Percentiles rank a stretch among this genome's conserved stretches.
Evolutionary conservation across 148 eudicot genomes (phyloP).

Genomic region (Nyssa sinensis): DNA sequence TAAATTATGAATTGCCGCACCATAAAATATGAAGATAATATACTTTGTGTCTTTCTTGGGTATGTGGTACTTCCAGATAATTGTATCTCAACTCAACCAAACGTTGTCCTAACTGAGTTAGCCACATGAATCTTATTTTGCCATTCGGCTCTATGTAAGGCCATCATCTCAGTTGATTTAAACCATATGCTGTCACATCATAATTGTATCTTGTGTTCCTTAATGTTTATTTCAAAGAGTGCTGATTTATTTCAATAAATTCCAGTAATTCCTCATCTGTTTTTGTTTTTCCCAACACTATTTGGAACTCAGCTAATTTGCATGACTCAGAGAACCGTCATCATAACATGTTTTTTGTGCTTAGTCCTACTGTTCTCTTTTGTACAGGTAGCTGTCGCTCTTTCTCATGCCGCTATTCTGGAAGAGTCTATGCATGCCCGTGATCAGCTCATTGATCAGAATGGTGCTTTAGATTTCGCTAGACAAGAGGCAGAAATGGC

Average conservation of each 20-base stretch:
- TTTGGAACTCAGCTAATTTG: neutral
- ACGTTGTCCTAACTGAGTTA: too few relatives aligned
- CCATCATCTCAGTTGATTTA: too few relatives aligned
- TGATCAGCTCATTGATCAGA: conserved; percentile 79
- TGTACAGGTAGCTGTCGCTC: conserved; percentile 83
- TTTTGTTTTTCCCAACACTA: neutral
- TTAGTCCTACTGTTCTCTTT: conserved; percentile 4
- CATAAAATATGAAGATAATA: neutral
- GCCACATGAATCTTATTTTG: too few relatives aligned
- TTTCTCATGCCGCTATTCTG: conserved; percentile 81
- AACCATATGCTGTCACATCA: too few relatives aligned
- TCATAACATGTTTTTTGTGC: neutral
- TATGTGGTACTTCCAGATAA: too few relatives aligned
- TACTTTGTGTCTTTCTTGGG: neutral
- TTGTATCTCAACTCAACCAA: too few relatives aligned
- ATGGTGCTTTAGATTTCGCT: conserved; percentile 69
- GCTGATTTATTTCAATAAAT: too few relatives aligned
- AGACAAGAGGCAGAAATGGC: conserved; percentile 79
- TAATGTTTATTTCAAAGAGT: too few relatives aligned
- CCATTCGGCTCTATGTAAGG: too few relatives aligned
- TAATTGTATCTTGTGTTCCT: too few relatives aligned
- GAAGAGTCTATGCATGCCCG: conserved; percentile 84
- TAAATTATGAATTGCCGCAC: neutral
- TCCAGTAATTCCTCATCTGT: neutral
- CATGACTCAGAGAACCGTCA: neutral